These are phyloP conservation scores for Leccinum fallax DNA, from an alignment of 1,284 basidiomycete genomes.

Conservation along the genomic window DNA sequence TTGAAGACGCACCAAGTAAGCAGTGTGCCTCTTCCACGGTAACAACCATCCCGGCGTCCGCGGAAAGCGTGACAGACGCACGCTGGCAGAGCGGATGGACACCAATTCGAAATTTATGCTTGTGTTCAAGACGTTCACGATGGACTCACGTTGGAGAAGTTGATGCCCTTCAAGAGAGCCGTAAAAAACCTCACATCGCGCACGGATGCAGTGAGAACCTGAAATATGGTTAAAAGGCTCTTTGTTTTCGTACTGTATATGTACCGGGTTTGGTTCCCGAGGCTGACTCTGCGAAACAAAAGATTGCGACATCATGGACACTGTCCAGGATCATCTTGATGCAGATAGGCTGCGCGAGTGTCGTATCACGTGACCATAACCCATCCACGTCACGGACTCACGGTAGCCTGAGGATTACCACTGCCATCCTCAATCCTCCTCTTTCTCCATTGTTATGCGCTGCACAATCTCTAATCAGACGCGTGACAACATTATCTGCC, in stretches of 20 bases:
- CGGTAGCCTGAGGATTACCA: no score
- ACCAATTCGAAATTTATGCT: constrained; percentile 4
- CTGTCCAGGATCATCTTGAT: not conserved
- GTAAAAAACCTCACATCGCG: constrained; percentile 80
- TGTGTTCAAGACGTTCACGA: not conserved
- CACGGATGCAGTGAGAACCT: constrained; percentile 79
- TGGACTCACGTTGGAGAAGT: constrained; percentile 67
- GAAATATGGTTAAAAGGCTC: constrained; percentile 9
- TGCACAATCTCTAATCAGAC: constrained; percentile 52
- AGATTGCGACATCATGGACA: constrained; percentile 21
- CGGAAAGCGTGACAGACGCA: constrained; percentile 74
- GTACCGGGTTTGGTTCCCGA: constrained; percentile 28
- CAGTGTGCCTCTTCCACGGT: constrained; percentile 86
- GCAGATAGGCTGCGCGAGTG: not conserved
- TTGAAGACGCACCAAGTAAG: constrained; percentile 60
- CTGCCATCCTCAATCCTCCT: not conserved
- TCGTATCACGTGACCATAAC: constrained; percentile 16
- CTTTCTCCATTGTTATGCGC: constrained; percentile 35
- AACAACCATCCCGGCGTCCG: constrained; percentile 70
- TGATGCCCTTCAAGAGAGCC: constrained; percentile 75
- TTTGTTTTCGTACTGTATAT: not conserved
- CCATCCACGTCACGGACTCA: no score
- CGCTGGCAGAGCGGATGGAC: constrained; percentile 47
- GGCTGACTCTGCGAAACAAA: constrained; percentile 25
- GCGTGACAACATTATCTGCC: constrained; percentile 36